Conservation (phyloP, 768 basidiomycete genomes). For the Suillus tomentosus region DNA sequence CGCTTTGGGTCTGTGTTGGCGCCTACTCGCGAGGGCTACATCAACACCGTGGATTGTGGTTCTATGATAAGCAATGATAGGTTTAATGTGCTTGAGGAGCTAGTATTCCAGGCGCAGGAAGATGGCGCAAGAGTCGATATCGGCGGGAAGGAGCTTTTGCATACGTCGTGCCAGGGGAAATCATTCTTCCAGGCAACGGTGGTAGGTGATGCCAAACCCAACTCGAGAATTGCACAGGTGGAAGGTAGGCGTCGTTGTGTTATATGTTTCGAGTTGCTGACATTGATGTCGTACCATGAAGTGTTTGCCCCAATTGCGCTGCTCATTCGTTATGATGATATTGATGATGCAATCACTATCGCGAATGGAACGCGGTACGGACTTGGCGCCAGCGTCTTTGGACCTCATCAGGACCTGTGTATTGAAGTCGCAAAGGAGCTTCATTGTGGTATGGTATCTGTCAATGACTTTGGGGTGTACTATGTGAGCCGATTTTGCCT, state of each 20-base stretch:
- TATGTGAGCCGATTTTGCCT: constrained; percentile 54
- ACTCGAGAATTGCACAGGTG: constrained; percentile 75
- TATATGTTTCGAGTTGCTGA: neutral
- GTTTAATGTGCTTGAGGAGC: constrained; percentile 65
- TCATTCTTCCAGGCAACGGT: constrained; percentile 89
- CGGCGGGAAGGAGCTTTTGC: constrained; percentile 68
- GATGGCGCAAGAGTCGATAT: constrained; percentile 63
- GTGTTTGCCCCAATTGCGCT: constrained; percentile 94
- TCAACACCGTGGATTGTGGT: constrained; percentile 80
- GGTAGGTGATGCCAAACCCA: constrained; percentile 70
- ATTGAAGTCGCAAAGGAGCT: constrained; percentile 77
- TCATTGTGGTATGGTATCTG: constrained; percentile 95
- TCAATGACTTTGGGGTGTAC: constrained; percentile 93
- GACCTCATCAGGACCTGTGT: constrained; percentile 78
- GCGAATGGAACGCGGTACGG: constrained; percentile 90
- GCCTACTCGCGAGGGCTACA: constrained; percentile 64
- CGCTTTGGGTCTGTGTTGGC: constrained; percentile 80
- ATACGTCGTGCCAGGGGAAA: constrained; percentile 69
- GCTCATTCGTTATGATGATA: constrained; percentile 78
- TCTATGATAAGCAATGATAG: constrained; percentile 81
- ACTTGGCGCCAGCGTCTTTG: constrained; percentile 94
- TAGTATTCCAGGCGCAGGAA: constrained; percentile 69
- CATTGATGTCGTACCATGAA: constrained; percentile 33
- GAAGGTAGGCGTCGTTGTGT: constrained; percentile 60
- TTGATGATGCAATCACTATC: constrained; percentile 85